phyloP scores from a whole-genome alignment of 768 basidiomycete genomes.

The Trametes coccinea region DNA sequence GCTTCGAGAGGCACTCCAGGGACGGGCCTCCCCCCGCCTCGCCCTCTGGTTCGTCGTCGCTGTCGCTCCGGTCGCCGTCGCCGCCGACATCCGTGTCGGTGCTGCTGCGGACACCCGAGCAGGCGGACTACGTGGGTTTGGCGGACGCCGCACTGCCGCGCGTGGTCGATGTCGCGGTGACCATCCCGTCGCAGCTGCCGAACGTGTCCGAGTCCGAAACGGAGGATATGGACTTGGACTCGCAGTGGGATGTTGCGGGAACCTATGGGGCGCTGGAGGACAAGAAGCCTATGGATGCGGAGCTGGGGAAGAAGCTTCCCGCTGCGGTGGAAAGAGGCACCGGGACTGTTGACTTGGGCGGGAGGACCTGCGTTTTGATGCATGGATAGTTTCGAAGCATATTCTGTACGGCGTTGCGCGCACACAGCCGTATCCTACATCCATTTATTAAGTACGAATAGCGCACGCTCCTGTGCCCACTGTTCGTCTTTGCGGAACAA shows the following conservation, averaged over 20 bases:
- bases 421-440: no score
- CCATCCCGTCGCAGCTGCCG: not conserved
- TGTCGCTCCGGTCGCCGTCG: conserved; percentile 3
- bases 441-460: no score
- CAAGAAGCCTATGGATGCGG: not conserved
- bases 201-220: conserved; percentile 3
- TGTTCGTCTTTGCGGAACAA: no score
- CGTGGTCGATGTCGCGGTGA: conserved; percentile 3
- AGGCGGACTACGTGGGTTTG: conserved; percentile 7
- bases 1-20: conserved; percentile 14
- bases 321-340: conserved; percentile 11
- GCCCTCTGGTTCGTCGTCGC: not conserved
- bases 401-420: no score
- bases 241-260: conserved; percentile 28
- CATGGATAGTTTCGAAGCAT: conserved; percentile 9
- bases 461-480: no score
- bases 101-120: conserved; percentile 10
- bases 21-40: conserved; percentile 3
- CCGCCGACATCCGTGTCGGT: conserved; percentile 7
- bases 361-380: conserved; percentile 27
- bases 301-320: conserved; percentile 1
- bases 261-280: conserved; percentile 20
- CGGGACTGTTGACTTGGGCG: conserved; percentile 25
- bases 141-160: conserved; percentile 16
- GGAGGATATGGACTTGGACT: conserved; percentile 12